Percentiles rank a stretch among this genome's conserved stretches.
Evolutionary conservation across 495 filamentous ascomycete species (phyloP).

Genomic region (Tetracladium setigerum): DNA sequence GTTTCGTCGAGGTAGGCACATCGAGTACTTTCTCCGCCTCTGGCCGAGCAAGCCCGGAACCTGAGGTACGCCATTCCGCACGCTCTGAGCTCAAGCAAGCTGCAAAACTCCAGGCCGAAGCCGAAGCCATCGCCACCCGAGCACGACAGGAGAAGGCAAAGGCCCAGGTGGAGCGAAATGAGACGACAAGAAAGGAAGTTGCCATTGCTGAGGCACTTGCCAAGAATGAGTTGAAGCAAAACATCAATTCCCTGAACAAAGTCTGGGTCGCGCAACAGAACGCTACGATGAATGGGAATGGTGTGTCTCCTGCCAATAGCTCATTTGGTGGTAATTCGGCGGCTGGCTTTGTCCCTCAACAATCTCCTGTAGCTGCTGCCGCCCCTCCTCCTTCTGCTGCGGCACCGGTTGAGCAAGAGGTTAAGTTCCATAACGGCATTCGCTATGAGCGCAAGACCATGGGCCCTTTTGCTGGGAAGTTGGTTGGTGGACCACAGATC

Average conservation of each 20-base stretch:
- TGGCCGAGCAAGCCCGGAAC: slow-evolving; percentile 8
- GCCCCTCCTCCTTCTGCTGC: background rate
- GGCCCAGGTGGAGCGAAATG: slow-evolving; percentile 11
- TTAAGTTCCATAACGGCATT: slow-evolving; percentile 42
- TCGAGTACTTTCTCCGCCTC: too few relatives aligned
- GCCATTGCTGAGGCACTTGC: slow-evolving; percentile 14
- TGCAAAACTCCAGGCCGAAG: slow-evolving; percentile 14
- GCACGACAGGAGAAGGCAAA: slow-evolving; percentile 15
- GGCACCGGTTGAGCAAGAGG: slow-evolving; percentile 26
- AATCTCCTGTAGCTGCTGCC: too few relatives aligned
- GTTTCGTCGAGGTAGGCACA: background rate
- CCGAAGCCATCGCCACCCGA: slow-evolving; percentile 6
- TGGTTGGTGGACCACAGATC: slow-evolving; percentile 42
- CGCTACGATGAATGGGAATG: slow-evolving; percentile 5
- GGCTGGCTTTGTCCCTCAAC: too few relatives aligned
- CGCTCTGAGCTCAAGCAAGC: slow-evolving; percentile 9
- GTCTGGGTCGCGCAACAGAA: slow-evolving; percentile 20
- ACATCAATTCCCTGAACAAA: slow-evolving; percentile 19
- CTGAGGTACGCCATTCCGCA: slow-evolving; percentile 17
- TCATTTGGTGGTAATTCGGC: too few relatives aligned
- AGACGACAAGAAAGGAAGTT: slow-evolving; percentile 20
- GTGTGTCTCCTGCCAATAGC: too few relatives aligned
- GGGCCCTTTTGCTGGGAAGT: slow-evolving; percentile 43
- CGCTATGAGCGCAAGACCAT: slow-evolving; percentile 46
- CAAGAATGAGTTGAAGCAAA: slow-evolving; percentile 17